Percentiles rank a stretch among this genome's conserved stretches.
These are phyloP conservation scores for Eutypella sp. DNA, from an alignment of 2,329 filamentous ascomycete species.

Conservation along the genomic window DNA sequence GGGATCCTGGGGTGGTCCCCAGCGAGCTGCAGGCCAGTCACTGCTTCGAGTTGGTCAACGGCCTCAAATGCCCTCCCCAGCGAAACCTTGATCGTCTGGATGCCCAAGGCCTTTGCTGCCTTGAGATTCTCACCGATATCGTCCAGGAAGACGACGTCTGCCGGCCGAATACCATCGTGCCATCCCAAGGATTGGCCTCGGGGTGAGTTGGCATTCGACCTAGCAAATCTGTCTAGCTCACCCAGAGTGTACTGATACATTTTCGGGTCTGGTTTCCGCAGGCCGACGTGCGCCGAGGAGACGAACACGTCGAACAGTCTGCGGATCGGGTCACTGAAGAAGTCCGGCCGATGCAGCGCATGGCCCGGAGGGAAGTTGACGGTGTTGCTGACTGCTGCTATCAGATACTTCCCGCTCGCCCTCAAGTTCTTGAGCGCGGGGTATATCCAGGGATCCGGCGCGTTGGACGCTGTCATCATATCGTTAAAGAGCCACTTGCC, in stretches of 20 bases:
- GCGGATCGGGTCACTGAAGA: conserved; percentile 52
- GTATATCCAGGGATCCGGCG: conserved; percentile 81
- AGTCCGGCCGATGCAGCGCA: conserved; percentile 53
- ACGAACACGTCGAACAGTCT: conserved; percentile 81
- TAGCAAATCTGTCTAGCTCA: conserved; percentile 59
- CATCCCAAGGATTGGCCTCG: conserved; percentile 38
- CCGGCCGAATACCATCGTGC: conserved; percentile 48
- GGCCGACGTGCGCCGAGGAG: conserved; percentile 76
- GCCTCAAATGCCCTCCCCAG: conserved; percentile 75
- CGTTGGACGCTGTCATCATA: conserved; percentile 75
- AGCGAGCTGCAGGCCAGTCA: conserved; percentile 63
- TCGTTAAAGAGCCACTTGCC: conserved; percentile 77
- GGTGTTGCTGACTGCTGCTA: conserved; percentile 87
- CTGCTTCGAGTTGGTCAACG: conserved; percentile 71
- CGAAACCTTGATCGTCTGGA: conserved; percentile 79
- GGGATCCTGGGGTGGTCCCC: conserved; percentile 49
- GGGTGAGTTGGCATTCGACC: conserved; percentile 39
- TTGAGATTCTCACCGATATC: conserved; percentile 94
- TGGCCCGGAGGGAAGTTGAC: conserved; percentile 78
- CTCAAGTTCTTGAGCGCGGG: conserved; percentile 71
- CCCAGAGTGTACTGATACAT: conserved; percentile 74
- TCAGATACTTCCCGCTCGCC: conserved; percentile 58
- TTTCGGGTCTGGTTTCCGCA: conserved; percentile 78
- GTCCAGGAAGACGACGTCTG: conserved; percentile 81
- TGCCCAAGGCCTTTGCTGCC: conserved; percentile 66